Evolutionary conservation across 2,329 filamentous ascomycete genomes (phyloP).

Genomic region (Ophiostoma pallidulum): DNA sequence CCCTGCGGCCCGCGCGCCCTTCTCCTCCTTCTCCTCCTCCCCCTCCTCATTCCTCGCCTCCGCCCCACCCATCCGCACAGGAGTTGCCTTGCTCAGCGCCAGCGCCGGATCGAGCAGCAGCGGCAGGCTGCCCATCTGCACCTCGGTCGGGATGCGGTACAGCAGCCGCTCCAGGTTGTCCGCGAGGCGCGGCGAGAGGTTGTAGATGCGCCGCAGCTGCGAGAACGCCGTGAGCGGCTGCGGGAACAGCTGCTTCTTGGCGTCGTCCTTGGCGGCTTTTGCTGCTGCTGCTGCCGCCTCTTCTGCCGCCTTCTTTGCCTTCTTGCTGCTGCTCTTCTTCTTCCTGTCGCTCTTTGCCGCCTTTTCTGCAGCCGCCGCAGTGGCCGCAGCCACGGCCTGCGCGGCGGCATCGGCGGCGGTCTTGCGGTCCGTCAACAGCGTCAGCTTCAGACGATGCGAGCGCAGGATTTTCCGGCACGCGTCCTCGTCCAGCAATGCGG

Average conservation of each 20-base stretch:
- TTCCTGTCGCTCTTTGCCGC: constrained; percentile 26
- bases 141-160: constrained; percentile 82
- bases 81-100: constrained; percentile 34
- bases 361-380: constrained; percentile 20
- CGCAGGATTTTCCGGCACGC: constrained; percentile 66
- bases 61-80: too few species aligned
- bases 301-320: constrained; percentile 35
- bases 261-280: constrained; percentile 35
- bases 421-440: constrained; percentile 54
- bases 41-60: too few species aligned
- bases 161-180: constrained; percentile 77
- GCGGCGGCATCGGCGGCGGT: constrained; percentile 40
- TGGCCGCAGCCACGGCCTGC: constrained; percentile 22
- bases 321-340: constrained; percentile 41
- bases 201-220: constrained; percentile 61
- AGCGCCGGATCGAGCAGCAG: constrained; percentile 55
- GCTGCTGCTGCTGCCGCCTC: constrained; percentile 31
- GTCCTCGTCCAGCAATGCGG: constrained; percentile 49
- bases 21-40: too few species aligned
- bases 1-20: too few species aligned
- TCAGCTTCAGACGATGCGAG: constrained; percentile 77
- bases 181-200: constrained; percentile 62
- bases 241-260: constrained; percentile 58
- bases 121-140: constrained; percentile 80
- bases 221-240: constrained; percentile 70